These are phyloP conservation scores for Symbiotaphrina buchneri DNA, from an alignment of 495 filamentous ascomycete genomes.

Conservation along the genomic window DNA sequence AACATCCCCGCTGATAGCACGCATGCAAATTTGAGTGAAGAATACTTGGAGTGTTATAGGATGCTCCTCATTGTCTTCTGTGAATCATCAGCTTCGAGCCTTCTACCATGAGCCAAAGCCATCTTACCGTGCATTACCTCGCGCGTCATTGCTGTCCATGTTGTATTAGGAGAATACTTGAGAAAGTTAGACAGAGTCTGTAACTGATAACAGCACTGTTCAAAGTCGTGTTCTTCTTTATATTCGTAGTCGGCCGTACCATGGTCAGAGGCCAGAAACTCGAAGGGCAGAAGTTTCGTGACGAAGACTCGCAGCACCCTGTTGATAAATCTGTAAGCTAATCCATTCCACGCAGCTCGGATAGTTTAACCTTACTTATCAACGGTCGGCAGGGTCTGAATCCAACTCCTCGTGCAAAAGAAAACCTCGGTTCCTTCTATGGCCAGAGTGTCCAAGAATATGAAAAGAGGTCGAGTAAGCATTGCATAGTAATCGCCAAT, in stretches of 20 bases:
- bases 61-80: conserved; percentile 21
- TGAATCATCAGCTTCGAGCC: conserved; percentile 3
- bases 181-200: conserved; percentile 52
- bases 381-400: conserved; percentile 49
- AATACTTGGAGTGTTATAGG: conserved; percentile 34
- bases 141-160: conserved; percentile 41
- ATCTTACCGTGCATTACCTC: conserved; percentile 10
- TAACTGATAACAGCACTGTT: conserved; percentile 58
- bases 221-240: conserved; percentile 37
- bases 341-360: not conserved
- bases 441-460: conserved; percentile 57
- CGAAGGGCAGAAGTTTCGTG: conserved; percentile 25
- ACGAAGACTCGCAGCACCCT: conserved; percentile 34
- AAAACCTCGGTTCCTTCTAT: conserved; percentile 54
- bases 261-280: conserved; percentile 17
- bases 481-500: conserved; percentile 31
- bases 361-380: conserved; percentile 28
- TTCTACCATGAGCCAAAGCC: conserved; percentile 6
- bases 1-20: conserved; percentile 25
- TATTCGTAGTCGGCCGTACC: conserved; percentile 6
- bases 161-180: conserved; percentile 30
- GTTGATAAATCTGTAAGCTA: not conserved
- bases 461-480: conserved; percentile 60
- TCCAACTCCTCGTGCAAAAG: conserved; percentile 58
- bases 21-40: conserved; percentile 32